These are phyloP conservation scores for Aethionema arabicum DNA, from an alignment of 345 rosid species.

Conservation along the genomic window DNA sequence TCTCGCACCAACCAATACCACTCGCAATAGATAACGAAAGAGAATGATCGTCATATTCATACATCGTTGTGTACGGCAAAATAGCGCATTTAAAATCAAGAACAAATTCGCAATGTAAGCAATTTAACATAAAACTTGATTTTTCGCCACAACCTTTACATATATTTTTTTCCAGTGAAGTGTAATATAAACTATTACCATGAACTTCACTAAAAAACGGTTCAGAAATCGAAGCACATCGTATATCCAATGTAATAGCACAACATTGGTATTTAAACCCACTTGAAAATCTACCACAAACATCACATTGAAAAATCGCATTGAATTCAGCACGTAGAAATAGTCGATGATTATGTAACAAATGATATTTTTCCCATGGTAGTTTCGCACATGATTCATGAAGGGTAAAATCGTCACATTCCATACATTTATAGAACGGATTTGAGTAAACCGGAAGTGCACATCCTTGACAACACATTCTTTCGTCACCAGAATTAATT, in stretches of 20 bases:
- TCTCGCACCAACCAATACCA: background rate
- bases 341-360: background rate
- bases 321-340: background rate
- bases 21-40: background rate
- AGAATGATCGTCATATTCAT: constrained; percentile 11
- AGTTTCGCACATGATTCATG: constrained; percentile 18
- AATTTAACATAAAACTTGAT: background rate
- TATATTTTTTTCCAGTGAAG: background rate
- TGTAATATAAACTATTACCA: background rate
- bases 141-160: background rate
- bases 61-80: background rate
- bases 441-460: background rate
- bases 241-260: background rate
- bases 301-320: background rate
- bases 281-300: background rate
- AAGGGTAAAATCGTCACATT: constrained; percentile 1
- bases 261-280: background rate
- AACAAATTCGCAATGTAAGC: background rate
- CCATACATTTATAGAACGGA: background rate
- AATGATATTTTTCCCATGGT: background rate
- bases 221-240: background rate
- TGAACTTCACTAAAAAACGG: background rate
- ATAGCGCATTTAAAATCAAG: background rate
- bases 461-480: background rate
- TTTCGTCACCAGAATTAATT: background rate